Conservation (phyloP, 495 filamentous ascomycete species). For the Lasiosphaeria hispida region DNA sequence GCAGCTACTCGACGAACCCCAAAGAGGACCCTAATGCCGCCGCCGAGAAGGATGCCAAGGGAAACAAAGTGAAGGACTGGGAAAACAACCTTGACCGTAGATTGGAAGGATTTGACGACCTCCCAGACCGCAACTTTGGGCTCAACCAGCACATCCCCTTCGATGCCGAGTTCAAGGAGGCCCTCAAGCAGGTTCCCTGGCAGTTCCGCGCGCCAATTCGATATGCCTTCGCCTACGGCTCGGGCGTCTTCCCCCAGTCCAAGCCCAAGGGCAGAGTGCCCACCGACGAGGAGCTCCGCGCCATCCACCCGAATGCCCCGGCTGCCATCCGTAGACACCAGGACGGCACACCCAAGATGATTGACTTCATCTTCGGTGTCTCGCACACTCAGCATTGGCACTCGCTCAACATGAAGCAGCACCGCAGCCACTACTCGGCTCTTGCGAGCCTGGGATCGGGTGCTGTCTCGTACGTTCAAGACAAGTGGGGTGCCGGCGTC, state of each 20-base stretch:
- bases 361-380: slow-evolving; percentile 97
- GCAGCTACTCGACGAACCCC: slow-evolving; percentile 22
- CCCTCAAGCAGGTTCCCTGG: slow-evolving; percentile 83
- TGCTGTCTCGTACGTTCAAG: slow-evolving; percentile 77
- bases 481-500: slow-evolving; percentile 84
- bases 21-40: slow-evolving; percentile 9
- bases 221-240: slow-evolving; percentile 96
- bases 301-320: slow-evolving; percentile 73
- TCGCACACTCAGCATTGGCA: slow-evolving; percentile 97
- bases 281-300: slow-evolving; percentile 51
- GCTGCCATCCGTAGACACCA: slow-evolving; percentile 76
- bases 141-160: slow-evolving; percentile 94
- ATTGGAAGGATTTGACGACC: slow-evolving; percentile 78
- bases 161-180: slow-evolving; percentile 91
- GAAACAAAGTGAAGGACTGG: slow-evolving; percentile 54
- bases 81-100: slow-evolving; percentile 74
- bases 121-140: slow-evolving; percentile 85
- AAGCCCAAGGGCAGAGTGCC: slow-evolving; percentile 44
- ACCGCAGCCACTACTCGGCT: slow-evolving; percentile 88
- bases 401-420: slow-evolving; percentile 79
- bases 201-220: slow-evolving; percentile 89
- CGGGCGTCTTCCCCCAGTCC: slow-evolving; percentile 88
- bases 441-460: slow-evolving; percentile 83
- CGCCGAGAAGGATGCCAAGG: slow-evolving; percentile 18
- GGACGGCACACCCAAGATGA: slow-evolving; percentile 87